Conservation (phyloP, 2,329 filamentous ascomycete species). For the Colletotrichum cuscutae region DNA sequence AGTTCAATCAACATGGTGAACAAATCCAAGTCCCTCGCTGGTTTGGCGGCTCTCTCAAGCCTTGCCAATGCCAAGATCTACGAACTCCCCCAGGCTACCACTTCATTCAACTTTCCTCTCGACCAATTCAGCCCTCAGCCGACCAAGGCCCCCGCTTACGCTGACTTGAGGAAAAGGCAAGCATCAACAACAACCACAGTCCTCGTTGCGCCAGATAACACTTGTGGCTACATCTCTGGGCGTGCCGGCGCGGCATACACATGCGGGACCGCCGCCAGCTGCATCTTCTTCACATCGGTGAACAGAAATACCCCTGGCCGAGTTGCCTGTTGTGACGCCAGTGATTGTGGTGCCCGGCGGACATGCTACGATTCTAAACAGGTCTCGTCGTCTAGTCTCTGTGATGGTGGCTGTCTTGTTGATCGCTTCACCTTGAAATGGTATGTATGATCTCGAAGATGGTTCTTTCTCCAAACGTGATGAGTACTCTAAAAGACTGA, state of each 20-base stretch:
- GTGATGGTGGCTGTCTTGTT: slow-evolving; percentile 51
- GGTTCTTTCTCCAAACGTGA: not conserved
- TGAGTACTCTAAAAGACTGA: slow-evolving; percentile 27
- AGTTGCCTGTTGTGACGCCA: slow-evolving; percentile 54
- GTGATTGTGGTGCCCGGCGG: slow-evolving; percentile 47
- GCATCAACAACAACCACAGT: slow-evolving; percentile 45
- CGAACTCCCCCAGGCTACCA: slow-evolving; percentile 48
- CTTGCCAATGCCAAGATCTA: slow-evolving; percentile 48
- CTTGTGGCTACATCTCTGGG: slow-evolving; percentile 60
- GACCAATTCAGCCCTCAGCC: slow-evolving; percentile 52
- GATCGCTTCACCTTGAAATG: slow-evolving; percentile 58
- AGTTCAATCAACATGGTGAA: slow-evolving; percentile 38
- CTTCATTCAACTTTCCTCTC: slow-evolving; percentile 43
- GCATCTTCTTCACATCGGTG: slow-evolving; percentile 51
- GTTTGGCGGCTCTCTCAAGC: slow-evolving; percentile 42
- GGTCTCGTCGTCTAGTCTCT: slow-evolving; percentile 48
- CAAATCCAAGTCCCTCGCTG: slow-evolving; percentile 38
- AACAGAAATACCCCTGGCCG: slow-evolving; percentile 42
- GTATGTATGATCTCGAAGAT: slow-evolving; percentile 43
- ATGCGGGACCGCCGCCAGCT: slow-evolving; percentile 48
- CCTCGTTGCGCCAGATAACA: slow-evolving; percentile 60
- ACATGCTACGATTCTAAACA: slow-evolving; percentile 52
- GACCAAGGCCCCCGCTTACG: slow-evolving; percentile 50
- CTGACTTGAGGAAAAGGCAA: slow-evolving; percentile 46
- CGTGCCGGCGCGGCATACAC: slow-evolving; percentile 50